phyloP scores from a whole-genome alignment of 2,329 filamentous ascomycete genomes.

The Lanzia echinophila region DNA sequence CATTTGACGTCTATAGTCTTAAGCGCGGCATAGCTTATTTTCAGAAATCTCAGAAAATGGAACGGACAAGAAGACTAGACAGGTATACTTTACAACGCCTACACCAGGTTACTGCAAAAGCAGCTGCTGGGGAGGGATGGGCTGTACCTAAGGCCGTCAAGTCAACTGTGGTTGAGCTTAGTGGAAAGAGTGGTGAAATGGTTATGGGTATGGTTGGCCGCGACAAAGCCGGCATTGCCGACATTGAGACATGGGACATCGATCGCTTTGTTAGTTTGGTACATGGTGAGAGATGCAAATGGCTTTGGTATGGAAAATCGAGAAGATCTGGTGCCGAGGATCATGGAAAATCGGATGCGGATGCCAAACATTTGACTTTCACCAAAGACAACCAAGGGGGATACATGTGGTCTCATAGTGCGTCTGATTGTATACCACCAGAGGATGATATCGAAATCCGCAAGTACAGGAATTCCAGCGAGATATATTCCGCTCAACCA shows the following conservation, averaged over 20 bases:
- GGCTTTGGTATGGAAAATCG: conserved; percentile 90
- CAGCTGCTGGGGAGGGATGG: conserved; percentile 83
- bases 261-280: conserved; percentile 74
- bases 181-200: conserved; percentile 89
- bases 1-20: conserved; percentile 76
- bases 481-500: conserved; percentile 38
- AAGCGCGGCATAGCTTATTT: conserved; percentile 83
- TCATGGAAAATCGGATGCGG: conserved; percentile 39
- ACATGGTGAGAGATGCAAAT: conserved; percentile 78
- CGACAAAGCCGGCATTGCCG: conserved; percentile 83
- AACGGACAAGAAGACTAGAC: conserved; percentile 72
- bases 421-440: conserved; percentile 43
- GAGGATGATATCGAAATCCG: conserved; percentile 46
- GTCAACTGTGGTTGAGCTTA: conserved; percentile 87
- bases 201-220: conserved; percentile 86
- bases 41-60: conserved; percentile 80
- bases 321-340: conserved; percentile 52
- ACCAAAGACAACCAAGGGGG: conserved; percentile 49
- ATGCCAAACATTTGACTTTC: conserved; percentile 43
- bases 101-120: conserved; percentile 80
- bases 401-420: conserved; percentile 40
- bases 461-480: conserved; percentile 35
- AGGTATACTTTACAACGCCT: conserved; percentile 74
- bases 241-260: conserved; percentile 87
- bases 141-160: conserved; percentile 91